Evolutionary conservation across 202 grass and related monocot genomes (phyloP), one percentile per base, ranked within the genome.

Genomic region (Alloteropsis angusta): DNA sequence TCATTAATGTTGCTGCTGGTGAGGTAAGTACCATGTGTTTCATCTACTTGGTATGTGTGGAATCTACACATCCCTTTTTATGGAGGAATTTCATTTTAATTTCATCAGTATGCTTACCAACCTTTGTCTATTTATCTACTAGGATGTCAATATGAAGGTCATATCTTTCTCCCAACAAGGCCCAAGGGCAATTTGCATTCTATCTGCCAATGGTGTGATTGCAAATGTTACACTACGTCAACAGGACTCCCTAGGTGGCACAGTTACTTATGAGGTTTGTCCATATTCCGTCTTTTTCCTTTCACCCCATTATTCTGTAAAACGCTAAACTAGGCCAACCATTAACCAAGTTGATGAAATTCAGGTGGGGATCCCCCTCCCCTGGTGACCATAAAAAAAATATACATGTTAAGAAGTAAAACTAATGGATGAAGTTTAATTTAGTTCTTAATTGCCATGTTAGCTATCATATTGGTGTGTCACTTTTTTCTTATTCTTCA

Each of bases 81-180:
- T 11, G 16, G 28, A 49, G 26, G 13, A 0, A 21, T 14, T 53
- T 71, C 5, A 4, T 45, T 65, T 18, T 68, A 68, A 68, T 15
- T 30, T 16, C 28, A 77, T 77, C 73, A 72, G 5, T 72, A 72
- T 56, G 35, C 16, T 60, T 79, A 32, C 38, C 60, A 50, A 49
- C 75, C 41, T 30, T 49, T 30, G 18, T 62, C 38, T 72, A 57
- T 75, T 75, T 41, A 42, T 55, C 41, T 65, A 48, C 9, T 80
- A 94, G 92, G 92, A 94, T 87, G 77, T 94, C 72, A 94, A 88
- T 55, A 91, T 89, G 88, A 94, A 94, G 57, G 72, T 91, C 71
- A 94, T 94, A 76, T 89, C 92, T 56, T 94, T 94, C 82, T 86
- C 92, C 10, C 92, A 94, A 89, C 92, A 94, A 94, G 92, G 92